phyloP scores from a whole-genome alignment of 2,329 filamentous ascomycete species.

The Ceratocystis papillata region DNA sequence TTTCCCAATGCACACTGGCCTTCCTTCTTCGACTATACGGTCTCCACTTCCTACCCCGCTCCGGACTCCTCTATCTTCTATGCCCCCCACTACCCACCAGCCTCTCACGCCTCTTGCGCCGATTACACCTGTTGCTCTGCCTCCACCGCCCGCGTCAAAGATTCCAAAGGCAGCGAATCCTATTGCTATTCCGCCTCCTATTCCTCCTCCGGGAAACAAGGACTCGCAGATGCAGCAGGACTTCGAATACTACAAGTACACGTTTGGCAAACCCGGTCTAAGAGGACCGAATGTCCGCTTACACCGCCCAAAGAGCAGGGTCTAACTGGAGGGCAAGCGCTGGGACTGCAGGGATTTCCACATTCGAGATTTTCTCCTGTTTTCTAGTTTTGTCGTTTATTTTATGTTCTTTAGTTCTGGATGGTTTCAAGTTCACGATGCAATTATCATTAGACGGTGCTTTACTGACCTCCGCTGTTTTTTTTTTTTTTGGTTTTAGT shows the following conservation, averaged over 20 bases:
- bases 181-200: conserved; percentile 11
- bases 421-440: neutral
- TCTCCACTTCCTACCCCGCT: neutral
- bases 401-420: neutral
- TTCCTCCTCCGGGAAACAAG: conserved; percentile 22
- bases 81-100: neutral
- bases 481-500: neutral
- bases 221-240: conserved; percentile 21
- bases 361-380: neutral
- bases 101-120: conserved; percentile 10
- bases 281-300: conserved; percentile 16
- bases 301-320: neutral
- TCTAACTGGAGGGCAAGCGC: neutral
- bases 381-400: neutral
- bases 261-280: conserved; percentile 14
- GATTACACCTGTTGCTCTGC: neutral
- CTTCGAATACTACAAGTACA: conserved; percentile 24
- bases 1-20: neutral
- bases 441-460: conserved; percentile 6
- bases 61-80: neutral
- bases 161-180: neutral
- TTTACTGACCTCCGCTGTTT: neutral
- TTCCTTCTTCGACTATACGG: conserved; percentile 1
- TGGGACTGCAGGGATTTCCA: too few species aligned
- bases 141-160: neutral